Base-by-base conservation (phyloP, 139 green algal genomes). In the Coccomyxa sp. region DNA sequence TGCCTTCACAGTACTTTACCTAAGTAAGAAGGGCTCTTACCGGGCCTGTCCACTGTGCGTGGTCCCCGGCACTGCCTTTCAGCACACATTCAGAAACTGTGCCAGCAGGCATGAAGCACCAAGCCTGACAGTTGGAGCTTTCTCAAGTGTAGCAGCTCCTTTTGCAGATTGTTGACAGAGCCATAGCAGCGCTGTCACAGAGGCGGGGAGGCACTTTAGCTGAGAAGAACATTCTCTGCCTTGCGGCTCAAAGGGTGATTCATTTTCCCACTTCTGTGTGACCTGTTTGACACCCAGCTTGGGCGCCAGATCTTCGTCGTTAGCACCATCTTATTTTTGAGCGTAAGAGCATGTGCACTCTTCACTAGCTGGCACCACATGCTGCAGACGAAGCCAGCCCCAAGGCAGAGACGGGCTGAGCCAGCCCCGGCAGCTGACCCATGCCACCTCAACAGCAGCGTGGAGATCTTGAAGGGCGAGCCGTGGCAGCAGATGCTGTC, bases 101-200 rank as follows among this genome's bases (percentile, higher is more conserved):
- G n/a, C n/a, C n/a, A n/a, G n/a, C n/a, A n/a, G n/a, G n/a, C n/a
- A n/a, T n/a, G n/a, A n/a, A n/a, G n/a, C n/a, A n/a, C n/a, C n/a
- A n/a, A n/a, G n/a, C n/a, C n/a, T n/a, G n/a, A n/a, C n/a, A n/a
- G n/a, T n/a, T n/a, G n/a, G n/a, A n/a, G n/a, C n/a, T n/a, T n/a
- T n/a, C n/a, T n/a, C n/a, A n/a, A n/a, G n/a, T n/a, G n/a, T n/a
- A n/a, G n/a, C n/a, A n/a, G n/a, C n/a, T n/a, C n/a, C 41, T 0
- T 8, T 0, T 81, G 33, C 87, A 94, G 90, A 54, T 94, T 10
- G 14, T 94, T 4, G 54, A 80, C 7, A 80, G 88, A 27, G 89
- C 89, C 0, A 83, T 94, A 8, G 90, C 94, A 44, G 58, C 68
- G 3, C 76, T 94, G 68, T 78, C 93, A 0, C 69, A 83, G 6